Evolutionary conservation across 1,284 basidiomycete genomes (phyloP).

Genomic region (Flammula alnicola): DNA sequence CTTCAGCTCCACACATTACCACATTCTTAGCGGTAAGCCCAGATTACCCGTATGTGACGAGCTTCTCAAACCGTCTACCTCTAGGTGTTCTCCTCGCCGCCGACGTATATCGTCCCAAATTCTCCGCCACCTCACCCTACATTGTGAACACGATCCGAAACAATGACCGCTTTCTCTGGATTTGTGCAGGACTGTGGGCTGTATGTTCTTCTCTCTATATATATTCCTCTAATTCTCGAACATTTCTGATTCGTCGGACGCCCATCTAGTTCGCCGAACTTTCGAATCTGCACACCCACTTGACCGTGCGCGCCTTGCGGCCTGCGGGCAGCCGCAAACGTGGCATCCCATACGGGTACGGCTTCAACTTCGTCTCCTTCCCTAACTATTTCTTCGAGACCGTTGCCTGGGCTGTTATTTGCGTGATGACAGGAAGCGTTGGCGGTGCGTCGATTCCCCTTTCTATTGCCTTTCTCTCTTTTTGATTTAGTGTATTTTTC

Average conservation of each 20-base stretch:
- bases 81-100: conserved; percentile 74
- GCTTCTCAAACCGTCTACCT: conserved; percentile 17
- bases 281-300: conserved; percentile 86
- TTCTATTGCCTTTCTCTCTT: not conserved
- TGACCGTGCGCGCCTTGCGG: conserved; percentile 84
- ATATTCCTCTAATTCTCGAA: not conserved
- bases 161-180: conserved; percentile 70
- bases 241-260: not conserved
- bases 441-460: conserved; percentile 57
- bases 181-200: conserved; percentile 72
- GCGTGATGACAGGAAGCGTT: conserved; percentile 79
- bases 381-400: conserved; percentile 97
- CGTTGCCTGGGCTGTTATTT: conserved; percentile 77
- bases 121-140: conserved; percentile 60
- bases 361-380: conserved; percentile 85
- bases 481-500: conserved; percentile 1
- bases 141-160: conserved; percentile 74
- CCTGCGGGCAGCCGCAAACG: conserved; percentile 82
- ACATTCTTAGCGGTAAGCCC: conserved; percentile 73
- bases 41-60: conserved; percentile 17
- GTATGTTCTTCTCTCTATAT: conserved; percentile 51
- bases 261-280: conserved; percentile 76
- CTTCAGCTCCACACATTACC: conserved; percentile 85
- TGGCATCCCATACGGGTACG: conserved; percentile 85
- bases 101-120: conserved; percentile 79